A percentile compares a stretch with the other conserved stretches of the same genome.
phyloP scores from a whole-genome alignment of 2,329 filamentous ascomycete species.

The Metarhizium guizhouense region DNA sequence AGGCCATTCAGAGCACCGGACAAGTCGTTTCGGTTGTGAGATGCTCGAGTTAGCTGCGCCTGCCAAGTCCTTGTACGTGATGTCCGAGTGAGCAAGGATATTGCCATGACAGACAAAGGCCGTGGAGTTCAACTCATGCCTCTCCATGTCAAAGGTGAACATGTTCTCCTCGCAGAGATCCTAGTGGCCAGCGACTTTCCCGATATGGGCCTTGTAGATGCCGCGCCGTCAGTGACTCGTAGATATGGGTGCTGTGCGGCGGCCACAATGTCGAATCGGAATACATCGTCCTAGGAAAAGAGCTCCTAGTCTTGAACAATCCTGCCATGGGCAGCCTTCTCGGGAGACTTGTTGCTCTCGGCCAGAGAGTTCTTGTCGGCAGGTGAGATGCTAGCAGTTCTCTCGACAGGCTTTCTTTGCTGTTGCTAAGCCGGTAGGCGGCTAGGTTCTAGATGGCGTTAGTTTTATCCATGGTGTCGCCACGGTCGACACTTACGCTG shows the following conservation, averaged over 20 bases:
- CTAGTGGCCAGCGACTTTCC: conserved; percentile 96
- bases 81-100: conserved; percentile 74
- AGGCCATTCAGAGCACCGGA: conserved; percentile 86
- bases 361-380: conserved; percentile 93
- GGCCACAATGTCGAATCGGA: conserved; percentile 89
- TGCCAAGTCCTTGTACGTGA: conserved; percentile 78
- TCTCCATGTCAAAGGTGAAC: conserved; percentile 68
- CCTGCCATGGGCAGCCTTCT: conserved; percentile 92
- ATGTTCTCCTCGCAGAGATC: conserved; percentile 81
- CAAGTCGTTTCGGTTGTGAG: conserved; percentile 84
- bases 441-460: conserved; percentile 46
- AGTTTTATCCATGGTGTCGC: conserved; percentile 10
- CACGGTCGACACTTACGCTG: conserved; percentile 41
- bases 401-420: conserved; percentile 91
- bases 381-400: conserved; percentile 92
- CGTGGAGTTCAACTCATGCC: conserved; percentile 80
- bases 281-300: conserved; percentile 94
- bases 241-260: conserved; percentile 86
- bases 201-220: conserved; percentile 88
- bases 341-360: conserved; percentile 88
- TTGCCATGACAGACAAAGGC: conserved; percentile 94
- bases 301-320: conserved; percentile 94
- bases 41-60: conserved; percentile 94
- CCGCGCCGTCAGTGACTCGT: conserved; percentile 77
- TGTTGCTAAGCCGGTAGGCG: conserved; percentile 86